These are phyloP conservation scores for Bromus sterilis DNA, from an alignment of 176 grass and related monocot genomes.

Conservation along the genomic window DNA sequence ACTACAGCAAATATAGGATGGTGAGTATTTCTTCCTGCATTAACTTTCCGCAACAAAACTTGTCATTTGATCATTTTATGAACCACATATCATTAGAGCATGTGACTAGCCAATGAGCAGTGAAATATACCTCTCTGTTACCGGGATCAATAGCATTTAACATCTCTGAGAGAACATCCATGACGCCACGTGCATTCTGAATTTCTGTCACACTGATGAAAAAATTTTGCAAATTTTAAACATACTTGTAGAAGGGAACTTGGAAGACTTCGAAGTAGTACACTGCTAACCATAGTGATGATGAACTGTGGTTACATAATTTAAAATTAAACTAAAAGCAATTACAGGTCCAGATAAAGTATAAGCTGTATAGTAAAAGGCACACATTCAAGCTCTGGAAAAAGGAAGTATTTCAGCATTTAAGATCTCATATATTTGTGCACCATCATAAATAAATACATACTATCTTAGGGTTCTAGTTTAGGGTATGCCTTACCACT, in stretches of 20 bases:
- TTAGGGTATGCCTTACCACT: background rate
- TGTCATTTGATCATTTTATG: constrained; percentile 9
- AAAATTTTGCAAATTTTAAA: constrained; percentile 4
- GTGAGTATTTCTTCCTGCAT: background rate
- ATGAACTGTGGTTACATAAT: background rate
- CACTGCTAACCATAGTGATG: constrained; percentile 12
- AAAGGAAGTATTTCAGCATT: background rate
- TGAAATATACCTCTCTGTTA: constrained; percentile 80
- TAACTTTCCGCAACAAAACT: background rate
- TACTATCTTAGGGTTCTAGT: background rate
- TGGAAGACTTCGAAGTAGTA: background rate
- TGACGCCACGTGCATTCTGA: constrained; percentile 79
- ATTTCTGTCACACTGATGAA: constrained; percentile 64
- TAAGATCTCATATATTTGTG: background rate
- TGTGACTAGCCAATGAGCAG: background rate
- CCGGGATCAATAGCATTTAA: constrained; percentile 89
- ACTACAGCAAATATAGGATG: background rate
- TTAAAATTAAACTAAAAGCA: background rate
- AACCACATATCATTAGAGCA: background rate
- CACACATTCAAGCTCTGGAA: background rate
- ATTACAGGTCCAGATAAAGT: background rate
- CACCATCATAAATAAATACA: background rate
- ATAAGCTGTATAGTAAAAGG: background rate
- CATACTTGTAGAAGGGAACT: background rate
- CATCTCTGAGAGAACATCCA: constrained; percentile 94